These are phyloP conservation scores for Phellinidium pouzarii DNA, from an alignment of 1,284 basidiomycete genomes.

Conservation along the genomic window DNA sequence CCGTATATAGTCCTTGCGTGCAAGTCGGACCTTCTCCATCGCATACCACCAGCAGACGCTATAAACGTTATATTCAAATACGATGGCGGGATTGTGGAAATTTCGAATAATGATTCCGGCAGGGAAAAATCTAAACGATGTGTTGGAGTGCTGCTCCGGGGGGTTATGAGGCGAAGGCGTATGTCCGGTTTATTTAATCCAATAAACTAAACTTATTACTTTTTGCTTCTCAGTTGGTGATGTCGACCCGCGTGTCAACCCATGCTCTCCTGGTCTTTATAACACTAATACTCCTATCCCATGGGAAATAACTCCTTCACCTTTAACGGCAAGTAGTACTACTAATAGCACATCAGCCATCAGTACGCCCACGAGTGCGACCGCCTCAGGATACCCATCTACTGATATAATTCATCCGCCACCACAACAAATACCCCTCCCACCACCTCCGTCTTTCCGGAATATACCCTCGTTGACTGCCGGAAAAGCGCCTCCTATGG, in stretches of 20 bases:
- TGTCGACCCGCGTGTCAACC: conserved; percentile 9
- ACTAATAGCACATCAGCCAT: not conserved
- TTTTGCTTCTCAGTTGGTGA: conserved; percentile 4
- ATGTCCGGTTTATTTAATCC: not conserved
- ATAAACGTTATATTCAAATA: conserved; percentile 41
- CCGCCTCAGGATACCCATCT: not conserved
- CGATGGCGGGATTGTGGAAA: conserved; percentile 29
- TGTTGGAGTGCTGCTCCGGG: conserved; percentile 13
- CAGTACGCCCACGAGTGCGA: conserved; percentile 7
- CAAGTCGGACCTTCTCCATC: conserved; percentile 59
- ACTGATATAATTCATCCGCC: not conserved
- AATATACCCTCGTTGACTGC: not conserved
- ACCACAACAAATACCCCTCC: not conserved
- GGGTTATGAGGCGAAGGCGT: conserved; percentile 12
- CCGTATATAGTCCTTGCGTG: conserved; percentile 66
- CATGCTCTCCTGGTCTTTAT: conserved; percentile 14
- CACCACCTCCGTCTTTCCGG: conserved; percentile 3
- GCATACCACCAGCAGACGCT: conserved; percentile 49
- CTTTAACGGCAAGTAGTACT: not conserved
- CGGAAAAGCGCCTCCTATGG: not conserved
- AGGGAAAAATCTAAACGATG: conserved; percentile 15
- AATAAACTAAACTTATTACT: not conserved
- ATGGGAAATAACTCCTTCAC: conserved; percentile 6
- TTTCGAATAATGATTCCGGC: conserved; percentile 13
- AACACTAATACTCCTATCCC: conserved; percentile 2